Base-by-base conservation (phyloP, 2,329 filamentous ascomycete species). In the Alternaria burnsii region DNA sequence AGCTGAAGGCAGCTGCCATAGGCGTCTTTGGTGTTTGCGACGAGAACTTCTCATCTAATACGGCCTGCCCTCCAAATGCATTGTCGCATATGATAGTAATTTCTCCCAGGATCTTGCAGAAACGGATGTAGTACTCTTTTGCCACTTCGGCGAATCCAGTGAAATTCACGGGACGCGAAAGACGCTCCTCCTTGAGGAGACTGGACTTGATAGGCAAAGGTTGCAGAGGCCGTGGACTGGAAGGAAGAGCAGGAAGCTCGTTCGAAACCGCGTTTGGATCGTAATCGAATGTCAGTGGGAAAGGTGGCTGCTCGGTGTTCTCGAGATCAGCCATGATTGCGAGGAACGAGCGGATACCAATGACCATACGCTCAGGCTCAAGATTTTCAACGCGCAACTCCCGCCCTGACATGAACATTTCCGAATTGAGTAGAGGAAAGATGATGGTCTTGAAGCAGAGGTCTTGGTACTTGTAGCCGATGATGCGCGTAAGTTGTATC, bases 11-110 rank as follows among this genome's bases (percentile, higher is more conserved):
- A 60, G 98, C 95, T 1, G 94, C 86, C 68, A 98, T 94, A 1
- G 96, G 95, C 0, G 95, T 99, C 78, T 98, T 98, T 0, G 95
- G 94, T 0, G 91, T 91, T 9, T 91, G 88, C 46, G 91, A 89
- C 62, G 87, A 91, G 75, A 98, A 97, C 74, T 97, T 98, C 78
- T 99, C 96, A 73, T 99, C 95, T 48, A 98, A 80, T 0, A 93
- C 92, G 32, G 94, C 95, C 80, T 99, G 95, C 0, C 95, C 95
- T 52, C 95, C 96, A 80, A 99, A 99, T 0, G 94, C 91, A 71
- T 97, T 95, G 77, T 99, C 95, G 78, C 95, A 99, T 34, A 98
- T 90, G 44, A 98, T 91, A 2, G 94, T 97, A 57, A 99, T 96
- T 76, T 97, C 96, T 26, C 94, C 95, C 8, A 99, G 82, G 24